These are phyloP conservation scores for Brassica hybrid DNA, from an alignment of 441 rosid species.

Conservation along the genomic window DNA sequence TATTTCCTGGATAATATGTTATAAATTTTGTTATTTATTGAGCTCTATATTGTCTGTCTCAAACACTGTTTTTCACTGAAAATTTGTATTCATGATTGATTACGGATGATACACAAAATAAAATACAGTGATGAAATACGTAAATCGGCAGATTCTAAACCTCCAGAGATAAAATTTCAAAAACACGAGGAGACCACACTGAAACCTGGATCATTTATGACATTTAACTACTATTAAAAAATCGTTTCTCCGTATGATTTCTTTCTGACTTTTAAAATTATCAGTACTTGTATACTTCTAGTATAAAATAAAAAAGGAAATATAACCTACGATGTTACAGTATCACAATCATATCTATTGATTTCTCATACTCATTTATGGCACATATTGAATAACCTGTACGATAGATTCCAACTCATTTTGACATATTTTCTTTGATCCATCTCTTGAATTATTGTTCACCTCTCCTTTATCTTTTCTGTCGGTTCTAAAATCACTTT, in stretches of 20 bases:
- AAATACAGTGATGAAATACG: background rate
- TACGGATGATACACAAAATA: background rate
- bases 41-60: slow-evolving; percentile 22
- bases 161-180: background rate
- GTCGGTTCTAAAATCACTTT: background rate
- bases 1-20: background rate
- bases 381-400: slow-evolving; percentile 24
- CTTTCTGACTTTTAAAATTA: slow-evolving; percentile 10
- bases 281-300: slow-evolving; percentile 3
- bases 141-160: background rate
- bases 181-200: background rate
- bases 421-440: slow-evolving; percentile 23
- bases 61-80: slow-evolving; percentile 1
- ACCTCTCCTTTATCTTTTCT: slow-evolving; percentile 15
- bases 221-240: slow-evolving; percentile 19
- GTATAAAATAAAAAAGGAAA: background rate
- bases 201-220: slow-evolving; percentile 24
- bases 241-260: slow-evolving; percentile 30
- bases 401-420: slow-evolving; percentile 37
- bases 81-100: background rate
- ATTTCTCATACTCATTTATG: slow-evolving; percentile 31
- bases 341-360: slow-evolving; percentile 34
- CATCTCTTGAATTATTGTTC: slow-evolving; percentile 13
- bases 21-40: background rate
- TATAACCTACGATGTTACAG: slow-evolving; percentile 8